Evolutionary conservation across 2,329 filamentous ascomycete species (phyloP).

Genomic region (Colletotrichum sp.): DNA sequence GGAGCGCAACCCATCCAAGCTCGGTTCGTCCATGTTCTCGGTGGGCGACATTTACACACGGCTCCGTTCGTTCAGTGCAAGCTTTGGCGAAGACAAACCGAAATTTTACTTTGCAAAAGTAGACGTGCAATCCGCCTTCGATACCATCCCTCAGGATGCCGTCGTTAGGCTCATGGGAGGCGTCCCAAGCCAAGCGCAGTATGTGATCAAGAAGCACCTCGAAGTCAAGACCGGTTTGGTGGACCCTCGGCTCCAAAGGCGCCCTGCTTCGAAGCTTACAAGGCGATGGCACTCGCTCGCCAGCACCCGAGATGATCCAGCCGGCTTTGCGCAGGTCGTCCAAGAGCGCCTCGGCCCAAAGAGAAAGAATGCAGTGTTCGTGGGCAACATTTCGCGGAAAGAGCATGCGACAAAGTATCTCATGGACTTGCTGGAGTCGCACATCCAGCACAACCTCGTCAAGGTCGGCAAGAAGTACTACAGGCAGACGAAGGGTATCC

Average conservation of each 20-base stretch:
- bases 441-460: constrained; percentile 85
- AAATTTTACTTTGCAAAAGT: constrained; percentile 87
- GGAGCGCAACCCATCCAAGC: constrained; percentile 53
- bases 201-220: constrained; percentile 75
- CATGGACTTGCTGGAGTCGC: constrained; percentile 73
- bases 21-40: constrained; percentile 85
- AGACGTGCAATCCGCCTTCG: constrained; percentile 91
- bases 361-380: constrained; percentile 75
- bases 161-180: constrained; percentile 70
- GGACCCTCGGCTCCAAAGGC: constrained; percentile 25
- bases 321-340: constrained; percentile 50
- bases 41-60: constrained; percentile 79
- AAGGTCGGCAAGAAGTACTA: constrained; percentile 89
- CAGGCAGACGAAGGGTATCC: constrained; percentile 86
- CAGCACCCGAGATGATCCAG: constrained; percentile 41
- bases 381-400: constrained; percentile 68
- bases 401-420: constrained; percentile 63
- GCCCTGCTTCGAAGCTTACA: constrained; percentile 37
- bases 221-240: constrained; percentile 63
- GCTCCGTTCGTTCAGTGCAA: constrained; percentile 70
- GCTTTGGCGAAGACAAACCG: constrained; percentile 39
- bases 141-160: constrained; percentile 86
- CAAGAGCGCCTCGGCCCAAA: constrained; percentile 40
- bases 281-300: constrained; percentile 60
- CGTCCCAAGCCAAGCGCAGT: constrained; percentile 62